Percentiles rank a stretch among this genome's conserved stretches.
Evolutionary conservation across 2,329 filamentous ascomycete species (phyloP).

Genomic region (Periconia sp.): DNA sequence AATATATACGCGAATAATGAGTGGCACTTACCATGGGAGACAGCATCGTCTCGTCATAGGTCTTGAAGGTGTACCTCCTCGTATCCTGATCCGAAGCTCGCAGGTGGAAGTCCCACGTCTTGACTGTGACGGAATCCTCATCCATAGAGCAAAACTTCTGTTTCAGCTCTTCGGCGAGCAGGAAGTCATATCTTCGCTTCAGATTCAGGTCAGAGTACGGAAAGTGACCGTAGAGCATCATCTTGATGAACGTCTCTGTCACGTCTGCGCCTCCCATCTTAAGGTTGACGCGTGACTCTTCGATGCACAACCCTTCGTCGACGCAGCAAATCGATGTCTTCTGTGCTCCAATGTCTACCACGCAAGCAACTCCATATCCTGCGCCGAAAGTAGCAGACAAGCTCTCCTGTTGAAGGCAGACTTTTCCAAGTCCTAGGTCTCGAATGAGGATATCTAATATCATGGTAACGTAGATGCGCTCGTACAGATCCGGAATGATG

Average conservation of each 20-base stretch:
- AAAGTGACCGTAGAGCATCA: slow-evolving; percentile 97
- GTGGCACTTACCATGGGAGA: slow-evolving; percentile 70
- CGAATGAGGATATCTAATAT: slow-evolving; percentile 84
- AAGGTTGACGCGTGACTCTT: slow-evolving; percentile 92
- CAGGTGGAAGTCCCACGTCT: slow-evolving; percentile 88
- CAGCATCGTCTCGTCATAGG: slow-evolving; percentile 94
- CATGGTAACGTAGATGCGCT: slow-evolving; percentile 88
- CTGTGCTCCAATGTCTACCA: slow-evolving; percentile 94
- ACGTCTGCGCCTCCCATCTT: slow-evolving; percentile 94
- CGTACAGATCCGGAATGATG: slow-evolving; percentile 94
- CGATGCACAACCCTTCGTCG: slow-evolving; percentile 92
- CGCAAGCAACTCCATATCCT: slow-evolving; percentile 90
- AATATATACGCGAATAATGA: not conserved
- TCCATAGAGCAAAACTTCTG: slow-evolving; percentile 91
- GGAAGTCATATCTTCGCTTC: slow-evolving; percentile 85
- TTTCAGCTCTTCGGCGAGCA: slow-evolving; percentile 95
- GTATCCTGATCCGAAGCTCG: slow-evolving; percentile 88
- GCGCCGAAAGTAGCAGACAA: slow-evolving; percentile 94
- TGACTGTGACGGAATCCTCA: slow-evolving; percentile 86
- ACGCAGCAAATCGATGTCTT: slow-evolving; percentile 98
- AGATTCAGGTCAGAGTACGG: slow-evolving; percentile 96
- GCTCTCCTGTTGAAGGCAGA: slow-evolving; percentile 96
- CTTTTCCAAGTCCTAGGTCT: slow-evolving; percentile 86
- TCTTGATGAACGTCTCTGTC: slow-evolving; percentile 93
- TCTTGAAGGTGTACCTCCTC: slow-evolving; percentile 93